A percentile compares a stretch with the other conserved stretches of the same genome.
These are phyloP conservation scores for Cichorium intybus DNA, from an alignment of 140 eudicot genomes.

Conservation along the genomic window DNA sequence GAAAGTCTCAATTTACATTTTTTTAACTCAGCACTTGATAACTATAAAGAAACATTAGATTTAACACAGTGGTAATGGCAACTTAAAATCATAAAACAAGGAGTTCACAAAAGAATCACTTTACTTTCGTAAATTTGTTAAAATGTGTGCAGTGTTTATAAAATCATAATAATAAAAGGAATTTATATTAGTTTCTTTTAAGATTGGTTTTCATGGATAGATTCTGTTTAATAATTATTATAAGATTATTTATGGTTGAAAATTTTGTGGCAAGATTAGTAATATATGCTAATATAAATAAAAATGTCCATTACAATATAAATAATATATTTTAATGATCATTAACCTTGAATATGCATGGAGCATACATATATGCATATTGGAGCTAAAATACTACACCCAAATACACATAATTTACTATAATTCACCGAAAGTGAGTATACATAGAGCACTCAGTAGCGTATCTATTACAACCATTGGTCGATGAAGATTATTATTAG, in stretches of 20 bases:
- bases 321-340: no score
- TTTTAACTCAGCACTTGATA: no score
- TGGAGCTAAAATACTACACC: background rate
- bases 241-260: background rate
- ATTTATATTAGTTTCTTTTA: background rate
- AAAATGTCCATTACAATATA: background rate
- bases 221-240: background rate
- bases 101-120: no score
- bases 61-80: no score
- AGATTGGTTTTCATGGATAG: background rate
- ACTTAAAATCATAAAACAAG: no score
- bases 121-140: background rate
- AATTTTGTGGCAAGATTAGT: background rate
- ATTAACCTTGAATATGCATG: background rate
- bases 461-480: background rate
- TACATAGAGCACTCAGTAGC: background rate
- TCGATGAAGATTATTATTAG: background rate
- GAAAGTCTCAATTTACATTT: no score
- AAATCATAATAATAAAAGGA: no score
- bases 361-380: background rate
- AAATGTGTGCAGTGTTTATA: background rate
- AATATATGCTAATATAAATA: background rate
- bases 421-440: background rate
- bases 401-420: background rate
- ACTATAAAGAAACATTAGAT: no score